phyloP scores from a whole-genome alignment of 2,329 filamentous ascomycete species.

The Neurospora sp. region DNA sequence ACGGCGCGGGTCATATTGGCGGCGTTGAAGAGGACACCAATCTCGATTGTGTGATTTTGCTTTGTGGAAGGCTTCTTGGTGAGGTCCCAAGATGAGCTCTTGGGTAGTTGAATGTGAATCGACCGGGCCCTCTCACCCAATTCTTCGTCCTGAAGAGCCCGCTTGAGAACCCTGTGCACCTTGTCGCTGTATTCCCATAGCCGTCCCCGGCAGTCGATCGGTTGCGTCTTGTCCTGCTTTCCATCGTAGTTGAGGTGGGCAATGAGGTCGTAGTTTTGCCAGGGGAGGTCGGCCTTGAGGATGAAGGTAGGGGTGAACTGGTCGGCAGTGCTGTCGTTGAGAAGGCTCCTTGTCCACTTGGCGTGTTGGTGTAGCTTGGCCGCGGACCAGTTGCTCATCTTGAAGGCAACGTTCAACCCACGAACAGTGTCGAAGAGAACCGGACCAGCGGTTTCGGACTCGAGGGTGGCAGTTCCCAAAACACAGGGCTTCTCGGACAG shows the following conservation, averaged over 20 bases:
- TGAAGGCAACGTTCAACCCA: conserved; percentile 75
- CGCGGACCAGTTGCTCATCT: conserved; percentile 84
- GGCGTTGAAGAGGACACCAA: conserved; percentile 66
- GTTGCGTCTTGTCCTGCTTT: conserved; percentile 3
- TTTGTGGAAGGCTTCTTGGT: conserved; percentile 25
- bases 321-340: conserved; percentile 64
- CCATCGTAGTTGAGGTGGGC: conserved; percentile 22
- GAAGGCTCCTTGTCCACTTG: conserved; percentile 59
- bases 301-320: conserved; percentile 86
- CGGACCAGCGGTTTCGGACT: conserved; percentile 41
- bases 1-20: conserved; percentile 64
- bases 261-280: conserved; percentile 46
- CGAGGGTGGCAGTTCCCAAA: conserved; percentile 35
- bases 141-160: conserved; percentile 64
- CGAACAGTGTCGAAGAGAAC: conserved; percentile 69
- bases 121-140: conserved; percentile 67
- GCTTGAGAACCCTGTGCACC: conserved; percentile 55
- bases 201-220: conserved; percentile 30
- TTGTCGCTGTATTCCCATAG: conserved; percentile 40
- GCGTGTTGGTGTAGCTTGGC: conserved; percentile 64
- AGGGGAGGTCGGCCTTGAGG: conserved; percentile 41
- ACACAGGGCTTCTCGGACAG: conserved; percentile 57
- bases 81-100: conserved; percentile 35
- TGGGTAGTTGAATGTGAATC: conserved; percentile 46
- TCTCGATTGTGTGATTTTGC: conserved; percentile 30